Conservation (phyloP, 768 basidiomycete genomes). For the Leucocoprinus sp. region DNA sequence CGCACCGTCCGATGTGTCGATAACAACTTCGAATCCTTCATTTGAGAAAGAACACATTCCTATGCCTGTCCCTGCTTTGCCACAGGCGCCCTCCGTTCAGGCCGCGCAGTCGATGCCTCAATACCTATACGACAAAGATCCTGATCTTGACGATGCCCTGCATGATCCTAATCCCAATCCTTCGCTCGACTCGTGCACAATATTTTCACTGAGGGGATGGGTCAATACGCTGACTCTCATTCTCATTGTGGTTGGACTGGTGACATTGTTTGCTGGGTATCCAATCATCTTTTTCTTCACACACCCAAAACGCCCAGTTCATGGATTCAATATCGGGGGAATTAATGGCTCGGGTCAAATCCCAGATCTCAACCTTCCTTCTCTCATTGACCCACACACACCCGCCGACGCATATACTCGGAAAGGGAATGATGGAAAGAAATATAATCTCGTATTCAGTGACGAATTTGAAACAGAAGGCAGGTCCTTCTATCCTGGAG, state of each 20-base stretch:
- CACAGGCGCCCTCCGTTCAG: conserved; percentile 22
- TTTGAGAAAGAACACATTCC: conserved; percentile 12
- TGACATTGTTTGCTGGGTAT: conserved; percentile 82
- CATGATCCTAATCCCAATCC: conserved; percentile 79
- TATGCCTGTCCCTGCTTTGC: conserved; percentile 21
- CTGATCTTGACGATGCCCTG: conserved; percentile 83
- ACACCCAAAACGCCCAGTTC: conserved; percentile 17
- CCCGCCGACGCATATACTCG: conserved; percentile 44
- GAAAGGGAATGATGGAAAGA: conserved; percentile 63
- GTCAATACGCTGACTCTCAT: conserved; percentile 64
- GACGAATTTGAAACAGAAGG: conserved; percentile 51
- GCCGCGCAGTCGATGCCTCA: conserved; percentile 56
- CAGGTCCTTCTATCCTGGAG: conserved; percentile 60
- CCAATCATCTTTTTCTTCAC: conserved; percentile 62
- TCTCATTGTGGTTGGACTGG: conserved; percentile 53
- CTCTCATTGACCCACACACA: conserved; percentile 69
- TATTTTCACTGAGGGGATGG: conserved; percentile 81
- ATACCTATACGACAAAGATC: conserved; percentile 76
- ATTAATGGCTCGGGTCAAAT: conserved; percentile 84
- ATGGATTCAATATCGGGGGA: conserved; percentile 75
- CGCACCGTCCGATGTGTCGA: conserved; percentile 33
- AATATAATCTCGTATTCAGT: conserved; percentile 80
- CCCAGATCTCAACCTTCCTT: conserved; percentile 57
- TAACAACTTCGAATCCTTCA: conserved; percentile 17
- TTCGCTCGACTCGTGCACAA: conserved; percentile 32